phyloP scores from a whole-genome alignment of 108 stramenopile genomes.

The Fragilaria radians region DNA sequence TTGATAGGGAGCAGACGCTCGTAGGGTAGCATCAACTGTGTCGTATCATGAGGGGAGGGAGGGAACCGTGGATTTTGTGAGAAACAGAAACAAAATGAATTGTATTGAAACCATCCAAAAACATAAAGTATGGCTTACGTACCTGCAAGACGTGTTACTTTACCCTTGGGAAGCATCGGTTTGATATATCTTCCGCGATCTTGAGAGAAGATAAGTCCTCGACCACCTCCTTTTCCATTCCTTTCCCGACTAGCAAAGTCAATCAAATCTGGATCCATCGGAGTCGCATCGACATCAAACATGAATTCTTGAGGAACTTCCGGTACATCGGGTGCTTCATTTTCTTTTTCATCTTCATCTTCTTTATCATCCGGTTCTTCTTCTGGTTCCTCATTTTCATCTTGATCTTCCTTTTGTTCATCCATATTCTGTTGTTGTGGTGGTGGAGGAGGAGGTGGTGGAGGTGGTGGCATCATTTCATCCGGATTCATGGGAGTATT shows the following conservation, averaged over 20 bases:
- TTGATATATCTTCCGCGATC: conserved; percentile 97
- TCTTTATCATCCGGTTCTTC: conserved; percentile 47
- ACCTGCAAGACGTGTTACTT: conserved; percentile 77
- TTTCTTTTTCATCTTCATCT: conserved; percentile 60
- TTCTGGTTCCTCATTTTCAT: conserved; percentile 77
- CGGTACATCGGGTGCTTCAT: conserved; percentile 76
- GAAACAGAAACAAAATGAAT: conserved; percentile 9
- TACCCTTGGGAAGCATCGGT: conserved; percentile 92
- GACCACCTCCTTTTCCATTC: conserved; percentile 88
- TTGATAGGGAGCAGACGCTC: conserved; percentile 94
- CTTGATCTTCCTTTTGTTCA: conserved; percentile 75
- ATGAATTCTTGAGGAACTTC: conserved; percentile 96
- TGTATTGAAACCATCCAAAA: neutral
- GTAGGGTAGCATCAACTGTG: conserved; percentile 91
- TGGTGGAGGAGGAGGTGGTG: conserved; percentile 87
- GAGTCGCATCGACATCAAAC: conserved; percentile 92
- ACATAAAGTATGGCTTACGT: conserved; percentile 12
- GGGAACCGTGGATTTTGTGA: neutral
- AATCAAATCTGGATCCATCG: conserved; percentile 95
- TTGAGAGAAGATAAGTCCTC: conserved; percentile 93
- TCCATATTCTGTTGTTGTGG: conserved; percentile 78
- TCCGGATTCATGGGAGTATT: conserved; percentile 77
- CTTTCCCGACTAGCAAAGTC: conserved; percentile 74
- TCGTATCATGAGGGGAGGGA: neutral
- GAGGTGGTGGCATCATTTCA: conserved; percentile 83